Percentiles rank a stretch among this genome's conserved stretches.
These are phyloP conservation scores for Paramecium caudatum DNA, from an alignment of 73 alveolate species.

Conservation along the genomic window DNA sequence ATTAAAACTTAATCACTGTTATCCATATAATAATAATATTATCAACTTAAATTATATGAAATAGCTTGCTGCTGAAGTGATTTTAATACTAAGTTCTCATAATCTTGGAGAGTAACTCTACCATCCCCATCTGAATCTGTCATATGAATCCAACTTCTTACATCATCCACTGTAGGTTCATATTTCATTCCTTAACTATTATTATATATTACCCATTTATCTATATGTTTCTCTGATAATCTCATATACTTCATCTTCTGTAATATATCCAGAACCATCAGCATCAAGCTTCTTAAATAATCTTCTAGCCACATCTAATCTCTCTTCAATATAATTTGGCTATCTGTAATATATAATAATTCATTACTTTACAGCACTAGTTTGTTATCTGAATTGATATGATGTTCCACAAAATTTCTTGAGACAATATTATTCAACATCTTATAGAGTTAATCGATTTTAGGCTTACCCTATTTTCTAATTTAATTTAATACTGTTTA, in stretches of 20 bases:
- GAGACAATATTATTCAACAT: slow-evolving; percentile 41
- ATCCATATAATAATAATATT: neutral
- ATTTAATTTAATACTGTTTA: neutral
- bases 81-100: slow-evolving; percentile 67
- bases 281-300: slow-evolving; percentile 72
- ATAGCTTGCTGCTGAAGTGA: slow-evolving; percentile 61
- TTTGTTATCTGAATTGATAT: neutral
- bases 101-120: slow-evolving; percentile 63
- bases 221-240: slow-evolving; percentile 75
- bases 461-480: neutral
- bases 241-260: slow-evolving; percentile 77
- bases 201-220: slow-evolving; percentile 41
- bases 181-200: neutral
- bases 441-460: slow-evolving; percentile 44
- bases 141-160: slow-evolving; percentile 76
- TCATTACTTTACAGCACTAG: neutral
- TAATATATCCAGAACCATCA: slow-evolving; percentile 73
- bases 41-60: slow-evolving; percentile 60
- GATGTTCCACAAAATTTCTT: slow-evolving; percentile 37
- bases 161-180: slow-evolving; percentile 77
- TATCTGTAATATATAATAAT: neutral
- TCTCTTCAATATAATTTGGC: slow-evolving; percentile 65
- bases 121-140: slow-evolving; percentile 77
- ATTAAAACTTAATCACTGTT: neutral
- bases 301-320: slow-evolving; percentile 72